Base-by-base conservation (phyloP, 345 rosid genomes). In the Carallia pectinifolia region DNA sequence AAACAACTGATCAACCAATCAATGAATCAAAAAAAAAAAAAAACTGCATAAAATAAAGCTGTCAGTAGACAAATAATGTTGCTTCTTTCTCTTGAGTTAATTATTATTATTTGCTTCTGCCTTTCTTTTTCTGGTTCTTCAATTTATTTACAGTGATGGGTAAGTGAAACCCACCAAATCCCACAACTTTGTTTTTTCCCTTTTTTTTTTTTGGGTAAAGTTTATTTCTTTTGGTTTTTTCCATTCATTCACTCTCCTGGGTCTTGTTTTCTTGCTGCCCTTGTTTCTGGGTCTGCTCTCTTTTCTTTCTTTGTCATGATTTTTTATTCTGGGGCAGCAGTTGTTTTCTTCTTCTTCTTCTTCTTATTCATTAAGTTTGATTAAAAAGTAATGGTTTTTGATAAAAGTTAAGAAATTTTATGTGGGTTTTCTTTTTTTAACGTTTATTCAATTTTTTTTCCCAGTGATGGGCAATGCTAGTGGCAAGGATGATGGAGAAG, bases 401-500 rank as follows among this genome's bases (percentile, higher is more conserved):
- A 47, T 47, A n/a, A 62, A 72, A 53, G 10, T 62, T 66, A 38
- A 67, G 53, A 71, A 53, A 53, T 71, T 69, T 48, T 60, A 68
- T 55, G 61, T 61, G 79, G 83, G 72, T 66, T 67, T 39, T 50
- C 36, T 19, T 75, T 34, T 54, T 60, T 60, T 27, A 30, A 56
- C 12, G 29, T 56, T 33, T 56, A 31, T 60, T 72, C 54, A 36
- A 38, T 39, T 71, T 79, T 71, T 17, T 31, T 23, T 23, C 23
- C 60, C 58, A 77, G 87, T 78, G 71, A 86, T 88, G 93, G 93
- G 93, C 74, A 86, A 88, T 86, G 93, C 73, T 81, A 77, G 80
- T 79, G 81, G 84, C 27, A 80, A 79, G 79, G 67, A 58, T 66
- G 86, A 75, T 75, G 90, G 77, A 67, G 87, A 77, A 76, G 81